phyloP scores from a whole-genome alignment of 208 protist genomes.

The Porcisia hertigi region DNA sequence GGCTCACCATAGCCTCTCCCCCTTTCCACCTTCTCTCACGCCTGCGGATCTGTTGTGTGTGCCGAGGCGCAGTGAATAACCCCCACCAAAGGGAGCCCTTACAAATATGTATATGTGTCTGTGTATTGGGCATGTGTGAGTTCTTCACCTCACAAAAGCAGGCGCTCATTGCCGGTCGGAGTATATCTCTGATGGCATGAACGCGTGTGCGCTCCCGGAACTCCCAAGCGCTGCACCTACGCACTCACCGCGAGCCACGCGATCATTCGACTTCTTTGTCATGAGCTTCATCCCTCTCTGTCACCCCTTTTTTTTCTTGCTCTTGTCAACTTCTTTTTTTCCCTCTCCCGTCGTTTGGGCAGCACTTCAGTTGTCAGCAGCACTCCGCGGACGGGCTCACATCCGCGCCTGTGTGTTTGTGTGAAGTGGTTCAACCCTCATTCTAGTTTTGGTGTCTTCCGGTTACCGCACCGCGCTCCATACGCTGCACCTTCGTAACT shows the following conservation, averaged over 20 bases:
- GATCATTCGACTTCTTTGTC: background rate
- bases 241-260: background rate
- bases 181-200: background rate
- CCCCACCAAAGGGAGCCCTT: no score
- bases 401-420: background rate
- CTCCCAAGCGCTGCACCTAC: background rate
- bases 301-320: background rate
- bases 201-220: background rate
- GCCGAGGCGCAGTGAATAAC: no score
- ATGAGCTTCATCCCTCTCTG: background rate
- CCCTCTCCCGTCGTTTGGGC: background rate
- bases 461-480: background rate
- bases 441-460: background rate
- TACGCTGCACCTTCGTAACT: background rate
- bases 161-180: background rate
- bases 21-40: no score
- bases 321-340: background rate
- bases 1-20: no score
- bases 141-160: no score
- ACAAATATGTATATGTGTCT: no score
- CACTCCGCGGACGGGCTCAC: background rate
- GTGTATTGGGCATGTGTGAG: no score
- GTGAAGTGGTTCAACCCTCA: background rate
- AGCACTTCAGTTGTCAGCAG: background rate
- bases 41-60: background rate